These are phyloP conservation scores for Plasmopara muralis DNA, from an alignment of 352 stramenopile species.

Conservation along the genomic window DNA sequence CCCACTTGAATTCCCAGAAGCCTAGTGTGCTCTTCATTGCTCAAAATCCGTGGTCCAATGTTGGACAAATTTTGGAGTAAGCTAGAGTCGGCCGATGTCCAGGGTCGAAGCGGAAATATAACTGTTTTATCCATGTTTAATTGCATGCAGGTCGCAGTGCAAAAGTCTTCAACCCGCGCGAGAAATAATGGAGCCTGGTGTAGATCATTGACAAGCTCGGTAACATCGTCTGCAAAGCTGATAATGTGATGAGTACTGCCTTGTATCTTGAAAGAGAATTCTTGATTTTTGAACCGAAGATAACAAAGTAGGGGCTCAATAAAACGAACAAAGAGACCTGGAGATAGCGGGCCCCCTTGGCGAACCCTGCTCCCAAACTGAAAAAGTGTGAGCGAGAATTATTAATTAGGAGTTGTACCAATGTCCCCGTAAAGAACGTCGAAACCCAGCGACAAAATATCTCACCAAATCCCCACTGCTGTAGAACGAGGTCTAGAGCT, in stretches of 20 bases:
- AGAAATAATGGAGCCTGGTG: neutral
- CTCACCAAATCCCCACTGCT: slow-evolving; percentile 1
- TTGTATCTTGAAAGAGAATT: neutral
- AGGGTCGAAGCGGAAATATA: too few relatives aligned
- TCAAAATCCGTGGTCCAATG: too few relatives aligned
- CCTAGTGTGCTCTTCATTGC: too few relatives aligned
- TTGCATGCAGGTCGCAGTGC: neutral
- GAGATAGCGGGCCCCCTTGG: neutral
- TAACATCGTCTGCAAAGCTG: neutral
- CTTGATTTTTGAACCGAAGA: neutral
- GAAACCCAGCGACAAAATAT: neutral
- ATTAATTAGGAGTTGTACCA: neutral
- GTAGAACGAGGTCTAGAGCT: neutral
- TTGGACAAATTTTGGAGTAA: too few relatives aligned
- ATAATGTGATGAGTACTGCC: neutral
- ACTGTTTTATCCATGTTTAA: neutral
- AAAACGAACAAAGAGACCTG: neutral
- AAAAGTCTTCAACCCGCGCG: neutral
- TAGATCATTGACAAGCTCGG: neutral
- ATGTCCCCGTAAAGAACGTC: slow-evolving; percentile 1
- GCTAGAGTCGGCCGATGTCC: too few relatives aligned
- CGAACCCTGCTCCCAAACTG: neutral
- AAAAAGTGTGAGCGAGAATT: neutral
- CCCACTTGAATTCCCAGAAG: too few relatives aligned
- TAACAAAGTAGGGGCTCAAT: neutral